phyloP scores from a whole-genome alignment of 768 basidiomycete genomes.

The Myochromella boudieri region DNA sequence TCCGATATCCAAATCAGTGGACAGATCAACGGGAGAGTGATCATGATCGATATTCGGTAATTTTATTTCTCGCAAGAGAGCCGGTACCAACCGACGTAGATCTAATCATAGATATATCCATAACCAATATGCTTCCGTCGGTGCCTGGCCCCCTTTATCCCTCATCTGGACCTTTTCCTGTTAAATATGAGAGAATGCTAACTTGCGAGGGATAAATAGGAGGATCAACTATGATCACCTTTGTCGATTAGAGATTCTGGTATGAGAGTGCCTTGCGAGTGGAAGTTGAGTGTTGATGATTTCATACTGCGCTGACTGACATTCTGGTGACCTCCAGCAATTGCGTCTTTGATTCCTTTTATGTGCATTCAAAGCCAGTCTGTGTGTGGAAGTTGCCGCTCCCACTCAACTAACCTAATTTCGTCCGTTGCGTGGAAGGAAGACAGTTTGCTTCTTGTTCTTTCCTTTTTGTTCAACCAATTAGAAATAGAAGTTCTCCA shows the following conservation, averaged over 20 bases:
- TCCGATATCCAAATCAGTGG: slow-evolving; percentile 28
- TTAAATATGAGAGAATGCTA: no score
- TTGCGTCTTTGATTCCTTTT: slow-evolving; percentile 1
- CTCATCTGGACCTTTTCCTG: background rate
- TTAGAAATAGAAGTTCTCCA: slow-evolving; percentile 5
- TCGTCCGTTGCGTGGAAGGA: slow-evolving; percentile 2
- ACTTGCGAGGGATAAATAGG: slow-evolving; percentile 1
- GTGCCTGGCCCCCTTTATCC: slow-evolving; percentile 22
- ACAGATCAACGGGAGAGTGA: slow-evolving; percentile 21
- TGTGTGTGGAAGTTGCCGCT: background rate
- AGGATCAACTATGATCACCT: background rate
- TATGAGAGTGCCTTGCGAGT: no score
- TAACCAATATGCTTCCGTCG: slow-evolving; percentile 26
- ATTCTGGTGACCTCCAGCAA: background rate
- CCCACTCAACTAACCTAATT: slow-evolving; percentile 1
- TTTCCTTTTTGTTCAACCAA: slow-evolving; percentile 2
- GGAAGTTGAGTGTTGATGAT: no score
- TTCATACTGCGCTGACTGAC: no score
- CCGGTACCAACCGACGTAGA: slow-evolving; percentile 19
- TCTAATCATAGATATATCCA: slow-evolving; percentile 19
- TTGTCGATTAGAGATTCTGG: slow-evolving; percentile 3
- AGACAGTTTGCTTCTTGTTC: slow-evolving; percentile 1
- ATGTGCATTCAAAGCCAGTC: background rate
- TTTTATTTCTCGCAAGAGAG: slow-evolving; percentile 18
- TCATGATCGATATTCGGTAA: slow-evolving; percentile 36